Evolutionary conservation across 1,139 yeast species (phyloP).

Genomic region (Yamadazyma friedrichii): DNA sequence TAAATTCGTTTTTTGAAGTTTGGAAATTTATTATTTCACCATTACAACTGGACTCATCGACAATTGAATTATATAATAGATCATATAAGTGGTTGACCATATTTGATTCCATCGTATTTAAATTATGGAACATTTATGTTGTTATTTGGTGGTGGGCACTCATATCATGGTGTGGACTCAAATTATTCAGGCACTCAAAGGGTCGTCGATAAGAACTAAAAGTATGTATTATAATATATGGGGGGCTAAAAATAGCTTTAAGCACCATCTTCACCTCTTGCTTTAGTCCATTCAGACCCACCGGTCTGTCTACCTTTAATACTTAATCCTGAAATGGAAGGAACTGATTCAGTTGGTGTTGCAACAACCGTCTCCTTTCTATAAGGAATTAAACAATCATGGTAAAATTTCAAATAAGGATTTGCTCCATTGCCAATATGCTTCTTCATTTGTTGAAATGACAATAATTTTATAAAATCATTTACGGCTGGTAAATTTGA

Average conservation of each 20-base stretch:
- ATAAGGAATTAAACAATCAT: slow-evolving; percentile 24
- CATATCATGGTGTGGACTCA: slow-evolving; percentile 75
- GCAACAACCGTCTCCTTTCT: slow-evolving; percentile 19
- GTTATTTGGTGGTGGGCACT: slow-evolving; percentile 78
- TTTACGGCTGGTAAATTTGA: slow-evolving; percentile 37
- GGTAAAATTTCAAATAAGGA: slow-evolving; percentile 18
- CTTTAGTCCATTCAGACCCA: slow-evolving; percentile 64
- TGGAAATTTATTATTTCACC: slow-evolving; percentile 46
- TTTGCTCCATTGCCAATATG: background rate
- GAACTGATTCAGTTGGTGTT: slow-evolving; percentile 1
- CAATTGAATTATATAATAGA: too few species aligned
- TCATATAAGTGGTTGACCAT: slow-evolving; percentile 5
- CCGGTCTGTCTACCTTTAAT: slow-evolving; percentile 70
- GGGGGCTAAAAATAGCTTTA: background rate
- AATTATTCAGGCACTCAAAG: slow-evolving; percentile 71
- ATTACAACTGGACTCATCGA: slow-evolving; percentile 11
- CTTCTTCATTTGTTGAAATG: slow-evolving; percentile 27
- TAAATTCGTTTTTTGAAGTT: slow-evolving; percentile 41
- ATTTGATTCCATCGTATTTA: slow-evolving; percentile 48
- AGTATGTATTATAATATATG: background rate
- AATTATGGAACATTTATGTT: slow-evolving; percentile 54
- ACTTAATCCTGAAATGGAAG: slow-evolving; percentile 11
- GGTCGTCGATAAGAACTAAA: slow-evolving; percentile 28
- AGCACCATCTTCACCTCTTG: slow-evolving; percentile 74
- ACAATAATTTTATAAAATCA: slow-evolving; percentile 34